Evolutionary conservation across 1,284 basidiomycete genomes (phyloP).

Genomic region (Leccinum subrobustum): DNA sequence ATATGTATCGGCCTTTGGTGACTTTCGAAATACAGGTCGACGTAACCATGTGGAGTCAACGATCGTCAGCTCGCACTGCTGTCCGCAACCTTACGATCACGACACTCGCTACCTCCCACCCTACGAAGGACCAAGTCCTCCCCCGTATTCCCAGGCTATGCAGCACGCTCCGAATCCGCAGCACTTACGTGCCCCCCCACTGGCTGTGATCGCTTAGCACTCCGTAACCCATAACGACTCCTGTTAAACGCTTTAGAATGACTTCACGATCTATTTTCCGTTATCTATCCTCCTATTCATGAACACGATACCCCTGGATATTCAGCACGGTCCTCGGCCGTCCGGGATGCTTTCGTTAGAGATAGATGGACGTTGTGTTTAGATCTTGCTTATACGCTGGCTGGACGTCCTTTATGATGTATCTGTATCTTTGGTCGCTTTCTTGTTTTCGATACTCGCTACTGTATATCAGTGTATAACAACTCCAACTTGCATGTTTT

Average conservation of each 20-base stretch:
- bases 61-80: background rate
- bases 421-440: background rate
- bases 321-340: background rate
- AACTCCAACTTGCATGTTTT: background rate
- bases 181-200: background rate
- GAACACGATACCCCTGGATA: conserved; percentile 9
- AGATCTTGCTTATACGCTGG: background rate
- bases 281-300: background rate
- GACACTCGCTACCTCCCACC: conserved; percentile 7
- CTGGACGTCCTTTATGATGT: background rate
- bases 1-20: background rate
- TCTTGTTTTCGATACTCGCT: background rate
- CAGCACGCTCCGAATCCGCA: background rate
- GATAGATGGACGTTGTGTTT: background rate
- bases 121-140: conserved; percentile 17
- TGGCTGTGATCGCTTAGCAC: conserved; percentile 1
- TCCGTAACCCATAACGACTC: background rate
- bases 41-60: conserved; percentile 10
- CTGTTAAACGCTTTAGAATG: background rate
- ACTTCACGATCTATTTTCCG: background rate
- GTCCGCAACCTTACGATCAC: background rate
- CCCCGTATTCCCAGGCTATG: conserved; percentile 10
- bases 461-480: background rate
- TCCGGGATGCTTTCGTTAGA: background rate
- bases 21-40: conserved; percentile 1